Evolutionary conservation across 2,329 filamentous ascomycete genomes (phyloP).

Genomic region (Pseudogymnoascus sp.): DNA sequence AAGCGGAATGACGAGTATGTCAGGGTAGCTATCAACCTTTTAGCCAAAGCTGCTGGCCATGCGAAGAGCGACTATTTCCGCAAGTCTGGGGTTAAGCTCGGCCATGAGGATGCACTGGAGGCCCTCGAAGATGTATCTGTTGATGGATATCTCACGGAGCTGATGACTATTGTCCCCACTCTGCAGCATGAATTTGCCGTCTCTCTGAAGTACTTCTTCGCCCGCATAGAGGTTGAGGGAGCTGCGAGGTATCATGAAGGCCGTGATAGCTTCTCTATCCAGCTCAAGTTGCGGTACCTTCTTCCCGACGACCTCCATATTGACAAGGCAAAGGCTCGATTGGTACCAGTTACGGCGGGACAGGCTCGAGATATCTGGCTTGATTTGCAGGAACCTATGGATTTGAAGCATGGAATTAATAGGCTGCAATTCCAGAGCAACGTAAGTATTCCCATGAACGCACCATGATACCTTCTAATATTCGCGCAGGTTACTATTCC

Average conservation of each 20-base stretch:
- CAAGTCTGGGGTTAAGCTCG: conserved; percentile 23
- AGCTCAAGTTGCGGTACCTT: conserved; percentile 61
- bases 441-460: conserved; percentile 26
- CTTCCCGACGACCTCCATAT: conserved; percentile 62
- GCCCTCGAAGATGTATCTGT: conserved; percentile 15
- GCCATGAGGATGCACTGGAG: conserved; percentile 10
- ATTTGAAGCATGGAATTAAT: conserved; percentile 38
- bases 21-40: conserved; percentile 62
- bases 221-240: conserved; percentile 57
- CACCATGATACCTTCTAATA: conserved; percentile 14
- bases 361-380: conserved; percentile 61
- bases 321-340: conserved; percentile 54
- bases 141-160: conserved; percentile 25
- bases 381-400: conserved; percentile 34
- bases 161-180: conserved; percentile 23
- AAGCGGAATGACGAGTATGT: conserved; percentile 72
- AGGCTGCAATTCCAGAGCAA: conserved; percentile 39
- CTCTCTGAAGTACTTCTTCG: conserved; percentile 67
- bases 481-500: conserved; percentile 50
- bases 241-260: conserved; percentile 61
- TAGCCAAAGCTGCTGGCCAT: conserved; percentile 56
- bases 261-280: conserved; percentile 67
- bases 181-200: conserved; percentile 56
- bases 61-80: conserved; percentile 41
- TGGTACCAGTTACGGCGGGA: conserved; percentile 48